A percentile compares a stretch with the other conserved stretches of the same genome.
These are phyloP conservation scores for Kazachstania taianensis DNA, from an alignment of 805 yeast species.

Conservation along the genomic window DNA sequence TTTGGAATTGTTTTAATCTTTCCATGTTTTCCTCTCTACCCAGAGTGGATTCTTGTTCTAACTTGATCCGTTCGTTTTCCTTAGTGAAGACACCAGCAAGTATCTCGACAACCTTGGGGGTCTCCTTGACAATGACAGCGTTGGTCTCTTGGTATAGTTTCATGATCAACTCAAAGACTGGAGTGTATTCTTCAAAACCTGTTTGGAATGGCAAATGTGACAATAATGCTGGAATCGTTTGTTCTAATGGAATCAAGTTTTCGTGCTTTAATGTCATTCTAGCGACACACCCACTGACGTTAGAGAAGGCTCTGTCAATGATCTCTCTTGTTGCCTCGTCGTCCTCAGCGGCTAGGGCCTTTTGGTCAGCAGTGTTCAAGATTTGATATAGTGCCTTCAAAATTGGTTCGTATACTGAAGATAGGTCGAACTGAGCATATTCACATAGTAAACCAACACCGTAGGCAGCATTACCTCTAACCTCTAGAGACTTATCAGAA, in stretches of 20 bases:
- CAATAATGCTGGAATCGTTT: constrained; percentile 63
- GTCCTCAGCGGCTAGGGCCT: constrained; percentile 40
- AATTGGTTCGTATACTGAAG: constrained; percentile 56
- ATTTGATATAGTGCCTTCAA: constrained; percentile 60
- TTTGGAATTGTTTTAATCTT: constrained; percentile 67
- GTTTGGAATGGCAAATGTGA: constrained; percentile 76
- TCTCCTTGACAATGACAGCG: constrained; percentile 41
- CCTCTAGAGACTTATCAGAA: constrained; percentile 73
- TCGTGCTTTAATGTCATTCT: constrained; percentile 74
- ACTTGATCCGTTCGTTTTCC: constrained; percentile 62
- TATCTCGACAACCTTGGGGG: constrained; percentile 54
- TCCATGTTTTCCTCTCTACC: constrained; percentile 81
- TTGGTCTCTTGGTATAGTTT: constrained; percentile 58
- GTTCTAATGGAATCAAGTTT: constrained; percentile 64
- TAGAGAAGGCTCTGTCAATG: constrained; percentile 77
- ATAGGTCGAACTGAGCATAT: constrained; percentile 42
- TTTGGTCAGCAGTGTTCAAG: constrained; percentile 69
- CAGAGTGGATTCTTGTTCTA: constrained; percentile 63
- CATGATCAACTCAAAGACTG: constrained; percentile 71
- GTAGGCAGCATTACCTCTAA: constrained; percentile 89
- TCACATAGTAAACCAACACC: constrained; percentile 75
- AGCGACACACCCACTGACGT: constrained; percentile 95
- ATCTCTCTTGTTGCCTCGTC: constrained; percentile 74
- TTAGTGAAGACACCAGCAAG: constrained; percentile 63
- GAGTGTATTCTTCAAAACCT: constrained; percentile 87